Conservation (phyloP, 169 alveolate species). For the Eimeria tenella region DNA sequence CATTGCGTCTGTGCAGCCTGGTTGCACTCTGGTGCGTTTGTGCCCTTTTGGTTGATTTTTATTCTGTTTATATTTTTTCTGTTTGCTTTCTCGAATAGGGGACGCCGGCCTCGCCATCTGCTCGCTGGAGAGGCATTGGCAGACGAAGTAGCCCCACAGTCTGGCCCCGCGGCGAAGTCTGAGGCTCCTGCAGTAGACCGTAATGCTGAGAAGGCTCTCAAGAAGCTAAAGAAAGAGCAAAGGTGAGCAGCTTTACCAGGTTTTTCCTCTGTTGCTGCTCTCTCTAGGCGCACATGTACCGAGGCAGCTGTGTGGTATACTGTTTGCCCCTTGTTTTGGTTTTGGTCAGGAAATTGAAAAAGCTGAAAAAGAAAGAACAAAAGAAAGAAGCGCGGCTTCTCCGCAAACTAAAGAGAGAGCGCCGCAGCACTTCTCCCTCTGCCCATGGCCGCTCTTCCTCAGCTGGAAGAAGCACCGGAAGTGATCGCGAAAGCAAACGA, state of each 20-base stretch:
- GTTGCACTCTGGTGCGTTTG: not conserved
- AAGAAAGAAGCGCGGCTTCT: slow-evolving; percentile 44
- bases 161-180: not conserved
- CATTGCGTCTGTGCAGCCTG: not conserved
- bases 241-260: slow-evolving; percentile 2
- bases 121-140: slow-evolving; percentile 59
- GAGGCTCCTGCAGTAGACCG: slow-evolving; percentile 25
- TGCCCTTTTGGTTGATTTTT: not conserved
- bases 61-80: not conserved
- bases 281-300: too few species aligned
- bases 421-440: slow-evolving; percentile 36
- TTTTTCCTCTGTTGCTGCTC: not conserved
- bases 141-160: slow-evolving; percentile 12
- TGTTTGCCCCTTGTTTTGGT: not conserved
- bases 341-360: slow-evolving; percentile 24
- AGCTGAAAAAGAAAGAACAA: slow-evolving; percentile 50
- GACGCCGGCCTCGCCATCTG: slow-evolving; percentile 49
- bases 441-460: slow-evolving; percentile 19
- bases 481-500: slow-evolving; percentile 16
- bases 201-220: slow-evolving; percentile 41
- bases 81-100: not conserved
- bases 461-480: not conserved
- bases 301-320: not conserved
- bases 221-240: slow-evolving; percentile 63
- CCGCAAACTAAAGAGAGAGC: slow-evolving; percentile 32